A percentile compares a stretch with the other conserved stretches of the same genome.
Conservation (phyloP, 352 stramenopile genomes). For the Phytophthora agathidicida region DNA sequence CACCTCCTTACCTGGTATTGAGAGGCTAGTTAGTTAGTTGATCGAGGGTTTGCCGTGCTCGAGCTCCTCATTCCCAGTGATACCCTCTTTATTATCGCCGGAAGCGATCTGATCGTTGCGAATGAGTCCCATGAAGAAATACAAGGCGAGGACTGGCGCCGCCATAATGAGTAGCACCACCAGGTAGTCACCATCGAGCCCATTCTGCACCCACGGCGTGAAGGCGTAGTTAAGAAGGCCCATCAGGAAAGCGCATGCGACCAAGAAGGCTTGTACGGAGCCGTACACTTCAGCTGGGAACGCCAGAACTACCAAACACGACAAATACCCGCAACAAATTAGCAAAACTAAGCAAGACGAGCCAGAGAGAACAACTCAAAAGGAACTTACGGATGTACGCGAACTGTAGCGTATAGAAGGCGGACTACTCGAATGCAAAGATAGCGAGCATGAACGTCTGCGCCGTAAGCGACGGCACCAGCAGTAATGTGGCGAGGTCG, state of each 20-base stretch:
- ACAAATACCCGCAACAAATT: not conserved
- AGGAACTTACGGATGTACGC: slow-evolving; percentile 36
- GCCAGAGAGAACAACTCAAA: no score
- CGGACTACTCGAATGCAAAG: slow-evolving; percentile 41
- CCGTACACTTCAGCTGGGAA: slow-evolving; percentile 45
- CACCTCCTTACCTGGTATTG: no score
- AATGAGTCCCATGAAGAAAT: slow-evolving; percentile 37
- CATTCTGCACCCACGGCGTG: slow-evolving; percentile 42
- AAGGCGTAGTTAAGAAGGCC: slow-evolving; percentile 46
- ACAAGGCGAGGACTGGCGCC: slow-evolving; percentile 32
- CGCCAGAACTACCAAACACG: slow-evolving; percentile 38
- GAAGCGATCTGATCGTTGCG: slow-evolving; percentile 6
- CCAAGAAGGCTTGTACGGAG: slow-evolving; percentile 41
- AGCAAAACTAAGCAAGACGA: not conserved
- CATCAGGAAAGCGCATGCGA: slow-evolving; percentile 38
- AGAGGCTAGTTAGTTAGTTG: slow-evolving; percentile 5
- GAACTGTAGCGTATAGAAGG: slow-evolving; percentile 53
- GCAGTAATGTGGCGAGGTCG: no score
- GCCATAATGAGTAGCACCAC: slow-evolving; percentile 42
- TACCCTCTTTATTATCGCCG: not conserved
- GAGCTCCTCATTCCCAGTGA: slow-evolving; percentile 3
- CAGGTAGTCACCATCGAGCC: slow-evolving; percentile 36
- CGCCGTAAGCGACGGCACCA: slow-evolving; percentile 36
- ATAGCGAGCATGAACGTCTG: slow-evolving; percentile 43
- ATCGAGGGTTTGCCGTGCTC: slow-evolving; percentile 21